Evolutionary conservation across 805 yeast genomes (phyloP).

Genomic region (Pichia rugopelliculosa): DNA sequence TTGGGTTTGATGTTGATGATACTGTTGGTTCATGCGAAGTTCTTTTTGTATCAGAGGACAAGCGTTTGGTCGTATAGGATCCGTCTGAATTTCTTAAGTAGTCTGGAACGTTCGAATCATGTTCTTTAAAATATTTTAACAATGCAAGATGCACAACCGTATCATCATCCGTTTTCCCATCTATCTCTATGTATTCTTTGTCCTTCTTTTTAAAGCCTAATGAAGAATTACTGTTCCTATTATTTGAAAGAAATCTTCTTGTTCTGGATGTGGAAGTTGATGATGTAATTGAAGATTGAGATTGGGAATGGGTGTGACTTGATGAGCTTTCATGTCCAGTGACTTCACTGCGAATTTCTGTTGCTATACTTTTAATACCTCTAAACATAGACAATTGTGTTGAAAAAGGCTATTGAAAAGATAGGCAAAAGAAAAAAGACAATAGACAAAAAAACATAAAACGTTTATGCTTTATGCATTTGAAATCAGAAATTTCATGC

Average conservation of each 20-base stretch:
- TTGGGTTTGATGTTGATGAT: no score
- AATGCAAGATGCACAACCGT: conserved; percentile 29
- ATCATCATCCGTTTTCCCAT: conserved; percentile 27
- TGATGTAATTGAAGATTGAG: background rate
- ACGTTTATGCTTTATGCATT: no score
- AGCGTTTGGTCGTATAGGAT: background rate
- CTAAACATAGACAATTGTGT: no score
- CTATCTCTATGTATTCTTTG: conserved; percentile 21
- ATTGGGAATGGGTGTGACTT: background rate
- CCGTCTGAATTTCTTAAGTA: conserved; percentile 8
- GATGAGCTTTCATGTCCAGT: background rate
- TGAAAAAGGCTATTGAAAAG: no score
- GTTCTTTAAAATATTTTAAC: conserved; percentile 21
- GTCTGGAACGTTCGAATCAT: conserved; percentile 20
- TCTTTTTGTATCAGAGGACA: background rate
- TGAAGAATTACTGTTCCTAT: background rate
- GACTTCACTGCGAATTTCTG: conserved; percentile 7
- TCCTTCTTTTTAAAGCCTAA: background rate
- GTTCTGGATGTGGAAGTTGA: conserved; percentile 1
- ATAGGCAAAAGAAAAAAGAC: background rate
- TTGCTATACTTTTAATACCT: conserved; percentile 21
- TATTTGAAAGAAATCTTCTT: conserved; percentile 1
- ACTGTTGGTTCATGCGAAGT: background rate
- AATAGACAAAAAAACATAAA: background rate
- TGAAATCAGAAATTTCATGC: background rate